These are phyloP conservation scores for Ilex paraguariensis DNA, from an alignment of 305 asterid species.

Conservation along the genomic window DNA sequence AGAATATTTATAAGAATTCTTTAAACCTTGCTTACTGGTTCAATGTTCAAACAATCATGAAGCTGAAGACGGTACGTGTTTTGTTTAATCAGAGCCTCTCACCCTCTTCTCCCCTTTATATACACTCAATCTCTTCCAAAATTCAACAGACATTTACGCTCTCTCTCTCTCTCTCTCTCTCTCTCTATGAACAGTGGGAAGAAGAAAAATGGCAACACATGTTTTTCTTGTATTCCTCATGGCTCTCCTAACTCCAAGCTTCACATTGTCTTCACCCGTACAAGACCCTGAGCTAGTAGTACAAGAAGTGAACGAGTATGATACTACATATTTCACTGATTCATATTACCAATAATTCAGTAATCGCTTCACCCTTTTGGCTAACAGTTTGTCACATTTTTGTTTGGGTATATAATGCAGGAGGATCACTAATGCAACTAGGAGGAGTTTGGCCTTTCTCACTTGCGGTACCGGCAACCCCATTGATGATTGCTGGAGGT, in stretches of 20 bases:
- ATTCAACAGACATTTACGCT: too few species aligned
- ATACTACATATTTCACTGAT: background rate
- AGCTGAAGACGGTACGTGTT: constrained; percentile 30
- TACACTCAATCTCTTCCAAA: too few species aligned
- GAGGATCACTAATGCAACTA: constrained; percentile 51
- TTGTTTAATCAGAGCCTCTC: constrained; percentile 29
- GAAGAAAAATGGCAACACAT: too few species aligned
- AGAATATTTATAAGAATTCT: too few species aligned
- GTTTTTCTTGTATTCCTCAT: constrained; percentile 28
- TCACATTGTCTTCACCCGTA: constrained; percentile 41
- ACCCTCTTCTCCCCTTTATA: background rate
- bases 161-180: too few species aligned
- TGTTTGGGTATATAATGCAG: constrained; percentile 23
- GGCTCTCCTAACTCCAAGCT: constrained; percentile 22
- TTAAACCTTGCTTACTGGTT: too few species aligned
- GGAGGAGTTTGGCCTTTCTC: constrained; percentile 36
- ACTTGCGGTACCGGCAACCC: too few species aligned
- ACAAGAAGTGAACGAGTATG: constrained; percentile 73
- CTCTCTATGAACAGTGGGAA: too few species aligned
- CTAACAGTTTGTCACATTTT: constrained; percentile 1
- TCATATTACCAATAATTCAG: too few species aligned
- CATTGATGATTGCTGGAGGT: constrained; percentile 84
- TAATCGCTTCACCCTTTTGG: too few species aligned
- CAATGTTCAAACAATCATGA: constrained; percentile 8
- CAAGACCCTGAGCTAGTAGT: constrained; percentile 64